Evolutionary conservation across 345 rosid species (phyloP).

Genomic region (Bretschneidera sinensis): DNA sequence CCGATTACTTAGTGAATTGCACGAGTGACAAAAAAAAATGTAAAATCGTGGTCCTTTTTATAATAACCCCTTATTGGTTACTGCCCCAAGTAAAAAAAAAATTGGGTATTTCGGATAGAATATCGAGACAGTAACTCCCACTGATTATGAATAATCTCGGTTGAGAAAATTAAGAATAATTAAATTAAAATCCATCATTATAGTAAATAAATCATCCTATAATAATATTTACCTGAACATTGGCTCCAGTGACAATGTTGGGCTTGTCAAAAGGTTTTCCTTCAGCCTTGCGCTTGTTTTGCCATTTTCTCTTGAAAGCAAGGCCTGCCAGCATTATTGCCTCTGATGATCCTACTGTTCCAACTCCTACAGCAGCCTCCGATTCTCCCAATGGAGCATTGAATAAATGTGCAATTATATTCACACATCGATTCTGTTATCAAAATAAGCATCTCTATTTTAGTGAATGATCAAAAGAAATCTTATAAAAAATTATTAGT

Average conservation of each 20-base stretch:
- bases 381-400: slow-evolving; percentile 47
- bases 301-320: slow-evolving; percentile 59
- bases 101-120: too few species aligned
- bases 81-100: too few species aligned
- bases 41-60: too few species aligned
- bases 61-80: too few species aligned
- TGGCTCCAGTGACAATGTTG: slow-evolving; percentile 66
- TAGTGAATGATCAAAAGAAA: too few species aligned
- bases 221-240: slow-evolving; percentile 39
- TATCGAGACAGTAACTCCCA: too few species aligned
- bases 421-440: slow-evolving; percentile 36
- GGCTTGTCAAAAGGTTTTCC: slow-evolving; percentile 50
- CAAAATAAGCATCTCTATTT: too few species aligned
- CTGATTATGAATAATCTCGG: too few species aligned
- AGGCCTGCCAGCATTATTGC: slow-evolving; percentile 69
- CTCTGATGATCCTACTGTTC: slow-evolving; percentile 61
- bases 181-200: background rate
- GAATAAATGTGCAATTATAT: slow-evolving; percentile 35
- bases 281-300: slow-evolving; percentile 44
- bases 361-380: slow-evolving; percentile 56
- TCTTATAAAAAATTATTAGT: too few species aligned
- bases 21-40: too few species aligned
- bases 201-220: background rate
- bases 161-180: too few species aligned
- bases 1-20: too few species aligned